These are phyloP conservation scores for Fusarium tanahbumbuense DNA, from an alignment of 2,329 filamentous ascomycete genomes.

Conservation along the genomic window DNA sequence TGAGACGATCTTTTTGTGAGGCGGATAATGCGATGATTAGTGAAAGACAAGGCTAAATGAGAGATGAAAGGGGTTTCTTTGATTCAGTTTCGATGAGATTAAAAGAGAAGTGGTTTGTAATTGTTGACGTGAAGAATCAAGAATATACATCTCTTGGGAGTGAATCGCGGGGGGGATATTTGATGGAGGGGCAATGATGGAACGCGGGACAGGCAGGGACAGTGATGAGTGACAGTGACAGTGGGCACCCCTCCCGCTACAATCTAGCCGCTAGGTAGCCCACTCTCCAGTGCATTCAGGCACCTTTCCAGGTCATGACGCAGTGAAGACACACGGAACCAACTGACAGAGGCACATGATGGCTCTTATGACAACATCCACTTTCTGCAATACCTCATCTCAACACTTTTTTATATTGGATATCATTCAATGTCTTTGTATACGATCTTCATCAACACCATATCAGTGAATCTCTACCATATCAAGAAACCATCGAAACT, in stretches of 20 bases:
- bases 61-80: background rate
- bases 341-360: slow-evolving; percentile 37
- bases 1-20: slow-evolving; percentile 14
- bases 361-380: slow-evolving; percentile 29
- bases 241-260: background rate
- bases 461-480: background rate
- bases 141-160: background rate
- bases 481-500: slow-evolving; percentile 6
- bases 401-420: background rate
- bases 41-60: background rate
- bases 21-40: background rate
- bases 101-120: background rate
- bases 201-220: slow-evolving; percentile 19
- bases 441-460: background rate
- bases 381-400: slow-evolving; percentile 15
- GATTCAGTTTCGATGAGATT: background rate
- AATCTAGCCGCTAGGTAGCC: slow-evolving; percentile 7
- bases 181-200: slow-evolving; percentile 33
- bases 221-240: background rate
- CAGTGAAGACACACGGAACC: slow-evolving; percentile 14
- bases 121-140: slow-evolving; percentile 6
- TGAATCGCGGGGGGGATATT: slow-evolving; percentile 21
- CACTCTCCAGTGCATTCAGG: slow-evolving; percentile 10
- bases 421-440: slow-evolving; percentile 1
- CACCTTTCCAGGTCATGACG: slow-evolving; percentile 37